Base-by-base conservation (phyloP, 768 basidiomycete genomes). In the Lactarius pseudohatsudake region DNA sequence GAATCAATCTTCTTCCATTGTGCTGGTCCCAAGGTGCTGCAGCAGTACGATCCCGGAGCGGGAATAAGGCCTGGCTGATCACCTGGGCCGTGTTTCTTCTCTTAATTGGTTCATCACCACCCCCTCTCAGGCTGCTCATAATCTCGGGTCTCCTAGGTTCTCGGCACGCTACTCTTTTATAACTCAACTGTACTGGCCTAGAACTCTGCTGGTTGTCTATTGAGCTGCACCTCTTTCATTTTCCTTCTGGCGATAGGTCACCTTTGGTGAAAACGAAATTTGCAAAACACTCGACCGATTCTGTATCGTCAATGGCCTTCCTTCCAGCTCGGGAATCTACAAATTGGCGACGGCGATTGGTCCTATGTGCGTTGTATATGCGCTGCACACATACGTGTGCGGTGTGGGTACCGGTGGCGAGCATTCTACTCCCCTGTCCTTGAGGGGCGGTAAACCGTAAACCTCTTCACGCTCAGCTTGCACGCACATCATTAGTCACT, bases 321-420 rank as follows among this genome's bases (percentile, higher is more conserved):
- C 58, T 58, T 61, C 47, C 50, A 20, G 20, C 40, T 57, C 36
- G 6, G 18, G 61, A 43, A 65, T 43, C 38, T 40, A 41, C 26
- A 16, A 50, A 26, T n/a, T 57, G 28, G 34, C 16, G 16, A 18
- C 43, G 22, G 11, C n/a, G 3, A 54, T 62, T 40, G 30, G 22
- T 8, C 26, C 15, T 15, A 16, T 32, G 7, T 26, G 62, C 32
- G 3, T 54, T 43, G 5, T 54, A n/a, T 8, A 20, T n/a, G 61
- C 38, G 34, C 50, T 59, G 30, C 34, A 28, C 50, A n/a, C 62
- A 53, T 62, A 54, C 15, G 10, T 0, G 6, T 59, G 34, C 47
- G 47, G 62, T 2, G 65, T 66, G 22, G 11, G 8, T 1, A 13
- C 38, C 36, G 18, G 26, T 56, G 58, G 58, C 3, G 32, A 30